phyloP scores from a whole-genome alignment of 2,329 filamentous ascomycete genomes.

The Penicillium sp. region DNA sequence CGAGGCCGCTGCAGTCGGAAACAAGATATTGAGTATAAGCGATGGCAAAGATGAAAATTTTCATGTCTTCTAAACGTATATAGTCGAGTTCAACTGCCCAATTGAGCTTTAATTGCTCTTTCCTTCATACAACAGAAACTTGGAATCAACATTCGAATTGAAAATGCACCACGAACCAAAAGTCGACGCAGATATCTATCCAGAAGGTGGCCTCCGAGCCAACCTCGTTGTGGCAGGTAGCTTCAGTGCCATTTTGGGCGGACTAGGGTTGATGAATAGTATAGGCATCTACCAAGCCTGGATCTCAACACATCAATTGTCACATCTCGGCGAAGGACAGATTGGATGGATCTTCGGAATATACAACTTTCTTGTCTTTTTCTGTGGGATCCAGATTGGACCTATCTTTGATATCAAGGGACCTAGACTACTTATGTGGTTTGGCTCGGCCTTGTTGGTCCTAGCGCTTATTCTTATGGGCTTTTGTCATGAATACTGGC shows the following conservation, averaged over 20 bases:
- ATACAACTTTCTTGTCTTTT: slow-evolving; percentile 43
- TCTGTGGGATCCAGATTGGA: slow-evolving; percentile 32
- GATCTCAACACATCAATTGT: slow-evolving; percentile 39
- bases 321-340: slow-evolving; percentile 26
- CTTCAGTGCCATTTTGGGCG: slow-evolving; percentile 42
- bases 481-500: slow-evolving; percentile 19
- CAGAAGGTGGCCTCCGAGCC: slow-evolving; percentile 44
- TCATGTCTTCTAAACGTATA: neutral
- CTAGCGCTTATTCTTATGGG: slow-evolving; percentile 31
- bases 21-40: neutral
- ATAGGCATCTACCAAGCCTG: slow-evolving; percentile 43
- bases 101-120: no score
- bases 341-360: slow-evolving; percentile 46
- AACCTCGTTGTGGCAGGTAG: slow-evolving; percentile 47
- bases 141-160: neutral
- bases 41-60: neutral
- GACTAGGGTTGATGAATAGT: slow-evolving; percentile 44
- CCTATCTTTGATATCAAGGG: slow-evolving; percentile 42
- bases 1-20: neutral
- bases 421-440: slow-evolving; percentile 21
- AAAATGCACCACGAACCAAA: slow-evolving; percentile 17
- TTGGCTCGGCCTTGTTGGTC: slow-evolving; percentile 25
- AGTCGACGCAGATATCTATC: slow-evolving; percentile 23
- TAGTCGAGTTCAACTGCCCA: neutral
- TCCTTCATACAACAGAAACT: neutral